Conservation (phyloP, 192 early-diverging fungal species). For the Rhizophlyctis rosea region DNA sequence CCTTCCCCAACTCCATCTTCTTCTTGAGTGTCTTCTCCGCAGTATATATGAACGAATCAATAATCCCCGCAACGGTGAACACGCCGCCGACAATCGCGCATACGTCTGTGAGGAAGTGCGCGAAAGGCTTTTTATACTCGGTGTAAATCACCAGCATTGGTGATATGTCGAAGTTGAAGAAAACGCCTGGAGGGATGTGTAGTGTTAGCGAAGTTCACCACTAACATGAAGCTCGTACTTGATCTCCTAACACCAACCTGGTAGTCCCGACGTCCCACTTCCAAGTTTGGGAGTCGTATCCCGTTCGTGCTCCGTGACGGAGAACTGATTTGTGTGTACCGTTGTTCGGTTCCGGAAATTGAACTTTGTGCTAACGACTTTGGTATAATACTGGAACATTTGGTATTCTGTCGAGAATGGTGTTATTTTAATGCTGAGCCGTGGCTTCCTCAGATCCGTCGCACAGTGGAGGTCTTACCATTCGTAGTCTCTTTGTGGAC, state of each 20-base stretch:
- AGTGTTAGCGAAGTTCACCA: conserved; percentile 6
- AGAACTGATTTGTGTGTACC: conserved; percentile 91
- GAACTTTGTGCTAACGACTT: conserved; percentile 88
- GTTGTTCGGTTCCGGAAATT: conserved; percentile 62
- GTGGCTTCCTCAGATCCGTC: conserved; percentile 7
- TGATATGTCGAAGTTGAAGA: conserved; percentile 93
- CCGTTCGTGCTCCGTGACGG: conserved; percentile 83
- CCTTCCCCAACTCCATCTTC: conserved; percentile 83
- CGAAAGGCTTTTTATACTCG: conserved; percentile 77
- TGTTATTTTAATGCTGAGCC: neutral
- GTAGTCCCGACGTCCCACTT: conserved; percentile 30
- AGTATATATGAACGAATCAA: conserved; percentile 85
- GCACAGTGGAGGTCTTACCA: conserved; percentile 32
- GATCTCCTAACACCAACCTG: conserved; percentile 32
- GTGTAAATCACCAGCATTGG: conserved; percentile 90
- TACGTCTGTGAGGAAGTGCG: conserved; percentile 83
- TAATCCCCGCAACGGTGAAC: conserved; percentile 89
- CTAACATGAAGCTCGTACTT: too few species aligned
- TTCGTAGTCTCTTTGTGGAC: conserved; percentile 50
- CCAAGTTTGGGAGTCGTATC: conserved; percentile 33
- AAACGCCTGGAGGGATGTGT: conserved; percentile 60
- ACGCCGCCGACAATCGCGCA: conserved; percentile 94
- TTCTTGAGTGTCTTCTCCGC: conserved; percentile 72
- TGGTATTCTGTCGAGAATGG: conserved; percentile 40
- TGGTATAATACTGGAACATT: conserved; percentile 90